These are phyloP conservation scores for Pouteria campechiana DNA, from an alignment of 179 eudicot genomes.

Conservation along the genomic window DNA sequence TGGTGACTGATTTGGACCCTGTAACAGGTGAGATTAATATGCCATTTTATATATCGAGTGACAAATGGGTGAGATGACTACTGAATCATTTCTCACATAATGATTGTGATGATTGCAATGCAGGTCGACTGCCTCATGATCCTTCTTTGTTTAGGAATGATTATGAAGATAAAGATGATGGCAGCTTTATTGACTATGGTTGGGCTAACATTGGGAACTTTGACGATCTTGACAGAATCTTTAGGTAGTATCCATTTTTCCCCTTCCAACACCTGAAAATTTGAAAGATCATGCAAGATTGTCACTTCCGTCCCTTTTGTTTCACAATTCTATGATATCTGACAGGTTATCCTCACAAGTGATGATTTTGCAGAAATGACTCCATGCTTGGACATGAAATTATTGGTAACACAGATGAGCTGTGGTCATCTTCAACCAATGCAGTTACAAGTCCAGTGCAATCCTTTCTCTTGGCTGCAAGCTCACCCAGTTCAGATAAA, in stretches of 20 bases:
- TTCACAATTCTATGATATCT: constrained; percentile 23
- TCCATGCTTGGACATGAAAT: constrained; percentile 38
- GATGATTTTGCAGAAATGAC: constrained; percentile 66
- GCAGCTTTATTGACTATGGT: constrained; percentile 54
- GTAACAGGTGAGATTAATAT: constrained; percentile 10
- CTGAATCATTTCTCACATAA: constrained; percentile 23
- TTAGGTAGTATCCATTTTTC: constrained; percentile 40
- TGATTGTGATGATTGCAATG: no score
- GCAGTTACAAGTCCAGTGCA: constrained; percentile 23
- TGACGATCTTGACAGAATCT: constrained; percentile 80
- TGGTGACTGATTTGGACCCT: constrained; percentile 4
- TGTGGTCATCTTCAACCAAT: constrained; percentile 62
- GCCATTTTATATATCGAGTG: not conserved
- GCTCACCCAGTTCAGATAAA: constrained; percentile 31
- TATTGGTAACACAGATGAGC: constrained; percentile 42
- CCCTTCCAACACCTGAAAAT: not conserved
- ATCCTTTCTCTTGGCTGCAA: constrained; percentile 28
- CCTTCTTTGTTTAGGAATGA: constrained; percentile 32
- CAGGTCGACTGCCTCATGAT: constrained; percentile 16
- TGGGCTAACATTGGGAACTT: constrained; percentile 87
- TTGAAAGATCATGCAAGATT: not conserved
- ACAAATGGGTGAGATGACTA: not conserved
- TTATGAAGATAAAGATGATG: constrained; percentile 39
- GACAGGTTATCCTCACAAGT: constrained; percentile 62
- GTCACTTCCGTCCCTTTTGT: not conserved